A percentile compares a stretch with the other conserved stretches of the same genome.
phyloP scores from a whole-genome alignment of 768 basidiomycete genomes.

The Lentinula aciculospora region DNA sequence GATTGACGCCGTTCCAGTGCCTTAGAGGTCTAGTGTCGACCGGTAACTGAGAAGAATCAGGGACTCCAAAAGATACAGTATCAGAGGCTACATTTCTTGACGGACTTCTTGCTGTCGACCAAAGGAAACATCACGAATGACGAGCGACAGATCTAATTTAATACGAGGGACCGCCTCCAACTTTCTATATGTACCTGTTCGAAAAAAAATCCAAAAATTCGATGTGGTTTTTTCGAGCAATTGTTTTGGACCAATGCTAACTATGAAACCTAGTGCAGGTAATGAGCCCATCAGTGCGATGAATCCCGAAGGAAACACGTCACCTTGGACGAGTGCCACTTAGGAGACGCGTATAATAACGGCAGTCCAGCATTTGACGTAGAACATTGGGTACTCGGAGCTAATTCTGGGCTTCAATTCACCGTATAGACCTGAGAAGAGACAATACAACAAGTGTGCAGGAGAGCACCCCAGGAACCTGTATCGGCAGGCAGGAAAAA shows the following conservation, averaged over 20 bases:
- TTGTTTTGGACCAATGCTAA: no score
- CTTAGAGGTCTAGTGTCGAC: background rate
- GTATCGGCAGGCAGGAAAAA: background rate
- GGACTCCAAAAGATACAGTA: background rate
- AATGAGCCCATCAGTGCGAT: no score
- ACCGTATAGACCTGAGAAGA: background rate
- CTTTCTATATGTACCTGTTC: no score
- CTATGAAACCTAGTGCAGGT: no score
- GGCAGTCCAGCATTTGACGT: background rate
- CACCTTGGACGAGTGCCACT: background rate
- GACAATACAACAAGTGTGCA: background rate
- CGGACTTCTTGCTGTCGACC: background rate
- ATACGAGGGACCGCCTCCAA: no score
- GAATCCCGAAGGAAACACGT: no score
- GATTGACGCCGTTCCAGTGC: background rate
- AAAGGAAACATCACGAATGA: background rate
- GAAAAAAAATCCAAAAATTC: no score
- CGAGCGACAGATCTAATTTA: background rate
- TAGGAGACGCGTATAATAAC: background rate
- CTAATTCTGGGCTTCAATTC: background rate
- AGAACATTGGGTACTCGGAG: background rate
- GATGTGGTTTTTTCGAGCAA: no score
- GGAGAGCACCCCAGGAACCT: background rate
- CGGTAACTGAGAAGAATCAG: background rate
- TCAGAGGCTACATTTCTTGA: background rate